Base-by-base conservation (phyloP, 2,329 filamentous ascomycete species). In the Endothia cerciana region DNA sequence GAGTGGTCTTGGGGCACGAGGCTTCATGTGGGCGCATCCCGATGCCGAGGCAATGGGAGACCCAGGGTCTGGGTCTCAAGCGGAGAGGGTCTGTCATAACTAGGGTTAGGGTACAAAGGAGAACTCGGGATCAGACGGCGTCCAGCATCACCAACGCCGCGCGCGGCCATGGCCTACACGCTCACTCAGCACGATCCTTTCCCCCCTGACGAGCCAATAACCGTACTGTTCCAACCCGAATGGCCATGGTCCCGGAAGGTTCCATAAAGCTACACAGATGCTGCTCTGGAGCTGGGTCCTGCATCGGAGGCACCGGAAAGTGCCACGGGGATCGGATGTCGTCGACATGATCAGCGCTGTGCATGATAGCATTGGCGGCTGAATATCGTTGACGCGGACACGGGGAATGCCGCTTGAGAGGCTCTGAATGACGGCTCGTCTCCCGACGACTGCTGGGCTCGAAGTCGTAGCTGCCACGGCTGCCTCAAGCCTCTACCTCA, bases 51-150 rank as follows among this genome's bases (percentile, higher is more conserved):
- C 33, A 36, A 6, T 10, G 10, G 33, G 6, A 36, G 33, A 36
- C 33, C 33, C 33, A n/a, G 33, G 33, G 33, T 10, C 10, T 36
- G 33, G 10, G 33, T n/a, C n/a, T n/a, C n/a, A n/a, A 36, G 33
- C 33, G 33, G 13, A 30, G 25, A 7, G 47, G 22, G 28, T 7
- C 49, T 30, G 49, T 30, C 25, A 8, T 53, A 11, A 19, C 1
- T 4, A 30, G 25, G 49, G 49, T 53, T 53, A 53, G 49, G 49
- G 49, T 53, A n/a, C n/a, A n/a, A n/a, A n/a, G n/a, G n/a, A n/a
- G n/a, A n/a, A n/a, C n/a, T n/a, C n/a, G n/a, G n/a, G n/a, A n/a
- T n/a, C n/a, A n/a, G n/a, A n/a, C n/a, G n/a, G n/a, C n/a, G n/a
- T n/a, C n/a, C 33, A 36, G 33, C 33, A 36, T 36, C 33, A 36